These are phyloP conservation scores for Alternaria alternata DNA, from an alignment of 2,329 filamentous ascomycete genomes.

Conservation along the genomic window DNA sequence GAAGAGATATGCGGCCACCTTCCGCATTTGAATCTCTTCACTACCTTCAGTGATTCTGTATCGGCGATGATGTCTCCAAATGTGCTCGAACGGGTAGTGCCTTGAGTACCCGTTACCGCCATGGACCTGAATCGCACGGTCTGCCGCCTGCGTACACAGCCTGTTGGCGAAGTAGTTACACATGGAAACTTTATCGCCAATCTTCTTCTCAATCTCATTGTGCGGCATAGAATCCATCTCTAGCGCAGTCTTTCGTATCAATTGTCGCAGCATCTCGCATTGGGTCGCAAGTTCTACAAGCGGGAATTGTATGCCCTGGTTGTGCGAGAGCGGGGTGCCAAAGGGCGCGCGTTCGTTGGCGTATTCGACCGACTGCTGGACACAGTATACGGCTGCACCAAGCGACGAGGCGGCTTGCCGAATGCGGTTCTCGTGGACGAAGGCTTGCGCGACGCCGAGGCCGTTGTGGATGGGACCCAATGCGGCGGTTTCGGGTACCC, in stretches of 20 bases:
- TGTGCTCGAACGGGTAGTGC: conserved; percentile 69
- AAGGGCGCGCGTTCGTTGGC: conserved; percentile 64
- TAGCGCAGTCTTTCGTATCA: conserved; percentile 68
- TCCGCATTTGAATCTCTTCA: conserved; percentile 73
- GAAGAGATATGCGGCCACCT: conserved; percentile 67
- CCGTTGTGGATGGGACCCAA: conserved; percentile 63
- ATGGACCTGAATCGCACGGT: conserved; percentile 69
- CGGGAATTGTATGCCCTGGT: conserved; percentile 71
- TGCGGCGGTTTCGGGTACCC: conserved; percentile 61
- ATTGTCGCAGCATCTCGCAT: conserved; percentile 67
- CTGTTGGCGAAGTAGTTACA: conserved; percentile 72
- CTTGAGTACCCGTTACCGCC: conserved; percentile 67
- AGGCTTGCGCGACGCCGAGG: conserved; percentile 69
- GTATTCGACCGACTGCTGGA: conserved; percentile 65
- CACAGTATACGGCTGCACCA: conserved; percentile 67
- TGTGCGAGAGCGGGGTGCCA: conserved; percentile 64
- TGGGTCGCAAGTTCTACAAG: conserved; percentile 70
- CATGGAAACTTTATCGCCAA: conserved; percentile 71
- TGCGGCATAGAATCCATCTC: conserved; percentile 67
- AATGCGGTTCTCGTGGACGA: conserved; percentile 72
- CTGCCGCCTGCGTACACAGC: conserved; percentile 67
- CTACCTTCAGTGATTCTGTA: conserved; percentile 71
- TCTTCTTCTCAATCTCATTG: conserved; percentile 63
- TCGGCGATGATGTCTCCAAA: conserved; percentile 69
- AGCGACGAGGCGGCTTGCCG: conserved; percentile 69